A percentile compares a stretch with the other conserved stretches of the same genome.
These are phyloP conservation scores for Lentinula sp. DNA, from an alignment of 768 basidiomycete genomes.

Conservation along the genomic window DNA sequence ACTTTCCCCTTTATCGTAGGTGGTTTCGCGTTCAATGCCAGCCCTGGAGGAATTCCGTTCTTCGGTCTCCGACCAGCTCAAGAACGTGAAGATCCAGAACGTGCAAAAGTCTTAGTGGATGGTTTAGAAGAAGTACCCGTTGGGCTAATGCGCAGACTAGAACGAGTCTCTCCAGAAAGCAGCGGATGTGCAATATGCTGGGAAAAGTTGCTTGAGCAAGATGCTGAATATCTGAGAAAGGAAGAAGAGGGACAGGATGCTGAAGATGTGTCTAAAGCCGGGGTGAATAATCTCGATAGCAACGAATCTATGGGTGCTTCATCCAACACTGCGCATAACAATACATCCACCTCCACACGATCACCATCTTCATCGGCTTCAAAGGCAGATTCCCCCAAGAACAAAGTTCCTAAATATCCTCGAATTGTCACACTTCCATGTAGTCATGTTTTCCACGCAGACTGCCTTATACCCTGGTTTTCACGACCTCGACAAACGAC, in stretches of 20 bases:
- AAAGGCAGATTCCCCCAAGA: constrained; percentile 11
- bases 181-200: constrained; percentile 70
- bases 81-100: constrained; percentile 55
- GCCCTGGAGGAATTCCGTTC: constrained; percentile 6
- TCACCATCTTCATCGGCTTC: constrained; percentile 9
- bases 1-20: neutral
- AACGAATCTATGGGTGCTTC: neutral
- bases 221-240: constrained; percentile 20
- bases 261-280: neutral
- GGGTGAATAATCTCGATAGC: neutral
- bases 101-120: constrained; percentile 55
- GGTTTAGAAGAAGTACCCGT: constrained; percentile 62
- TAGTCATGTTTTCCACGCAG: constrained; percentile 75
- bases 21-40: constrained; percentile 13
- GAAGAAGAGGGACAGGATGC: neutral
- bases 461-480: constrained; percentile 80
- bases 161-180: constrained; percentile 39
- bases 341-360: neutral
- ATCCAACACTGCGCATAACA: neutral
- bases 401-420: constrained; percentile 10
- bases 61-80: constrained; percentile 18
- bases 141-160: constrained; percentile 61
- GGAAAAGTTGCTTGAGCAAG: constrained; percentile 54
- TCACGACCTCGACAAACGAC: constrained; percentile 73
- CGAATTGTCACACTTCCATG: constrained; percentile 67